Evolutionary conservation across 202 grass and related monocot species (phyloP).

Genomic region (Tripidium arundinaceum): DNA sequence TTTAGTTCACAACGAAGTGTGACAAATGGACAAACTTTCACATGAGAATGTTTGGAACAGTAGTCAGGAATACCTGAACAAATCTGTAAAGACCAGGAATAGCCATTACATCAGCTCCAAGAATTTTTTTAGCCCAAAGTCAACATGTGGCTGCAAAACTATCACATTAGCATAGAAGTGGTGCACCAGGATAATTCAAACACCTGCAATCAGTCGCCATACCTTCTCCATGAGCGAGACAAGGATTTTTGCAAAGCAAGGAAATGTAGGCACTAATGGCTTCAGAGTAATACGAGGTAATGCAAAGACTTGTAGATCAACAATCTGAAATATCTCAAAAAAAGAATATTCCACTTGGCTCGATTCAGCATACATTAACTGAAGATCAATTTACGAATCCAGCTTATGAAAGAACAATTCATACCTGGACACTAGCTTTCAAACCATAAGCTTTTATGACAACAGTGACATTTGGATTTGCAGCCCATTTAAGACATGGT

Average conservation of each 20-base stretch:
- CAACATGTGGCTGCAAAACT: slow-evolving; percentile 89
- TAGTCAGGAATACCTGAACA: slow-evolving; percentile 65
- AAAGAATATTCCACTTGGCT: slow-evolving; percentile 17
- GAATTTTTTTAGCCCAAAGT: slow-evolving; percentile 95
- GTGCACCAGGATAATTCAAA: neutral
- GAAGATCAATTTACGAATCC: slow-evolving; percentile 8
- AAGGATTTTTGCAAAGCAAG: slow-evolving; percentile 85
- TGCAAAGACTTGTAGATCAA: slow-evolving; percentile 97
- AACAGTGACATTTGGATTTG: slow-evolving; percentile 82
- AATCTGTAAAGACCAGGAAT: slow-evolving; percentile 96
- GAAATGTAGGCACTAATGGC: slow-evolving; percentile 82
- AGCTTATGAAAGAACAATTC: slow-evolving; percentile 6
- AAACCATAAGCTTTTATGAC: slow-evolving; percentile 77
- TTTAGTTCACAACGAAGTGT: neutral
- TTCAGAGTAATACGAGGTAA: slow-evolving; percentile 87
- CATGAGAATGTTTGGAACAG: slow-evolving; percentile 14
- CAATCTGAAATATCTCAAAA: slow-evolving; percentile 58
- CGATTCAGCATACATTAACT: slow-evolving; percentile 15
- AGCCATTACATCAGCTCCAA: slow-evolving; percentile 92
- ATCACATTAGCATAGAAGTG: slow-evolving; percentile 18
- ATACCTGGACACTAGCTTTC: slow-evolving; percentile 76
- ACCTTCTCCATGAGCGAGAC: slow-evolving; percentile 98
- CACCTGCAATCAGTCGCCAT: neutral
- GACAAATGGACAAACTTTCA: neutral
- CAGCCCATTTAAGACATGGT: slow-evolving; percentile 95